A percentile compares a stretch with the other conserved stretches of the same genome.
These are phyloP conservation scores for Colletotrichum sp. DNA, from an alignment of 2,329 filamentous ascomycete species.

Conservation along the genomic window DNA sequence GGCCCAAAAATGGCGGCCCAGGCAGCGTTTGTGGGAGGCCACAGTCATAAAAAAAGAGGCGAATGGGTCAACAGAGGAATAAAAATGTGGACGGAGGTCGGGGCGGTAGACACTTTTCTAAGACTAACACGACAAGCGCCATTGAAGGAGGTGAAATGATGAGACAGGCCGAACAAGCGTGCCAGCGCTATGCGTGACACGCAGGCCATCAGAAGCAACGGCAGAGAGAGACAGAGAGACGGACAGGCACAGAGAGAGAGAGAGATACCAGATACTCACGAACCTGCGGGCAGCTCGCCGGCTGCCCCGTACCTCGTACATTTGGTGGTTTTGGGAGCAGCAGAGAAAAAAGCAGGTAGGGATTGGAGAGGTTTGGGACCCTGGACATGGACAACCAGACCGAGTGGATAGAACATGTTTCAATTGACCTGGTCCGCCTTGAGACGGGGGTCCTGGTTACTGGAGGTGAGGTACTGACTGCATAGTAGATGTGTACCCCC, in stretches of 20 bases:
- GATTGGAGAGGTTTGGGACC: slow-evolving; percentile 3
- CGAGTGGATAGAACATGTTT: slow-evolving; percentile 18
- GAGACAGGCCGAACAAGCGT: slow-evolving; percentile 1
- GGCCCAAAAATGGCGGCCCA: background rate
- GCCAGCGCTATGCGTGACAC: background rate
- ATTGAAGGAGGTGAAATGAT: background rate
- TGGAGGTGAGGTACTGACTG: background rate
- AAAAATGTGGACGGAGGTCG: background rate
- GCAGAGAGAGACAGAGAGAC: background rate
- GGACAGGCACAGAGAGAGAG: background rate
- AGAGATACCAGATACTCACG: background rate
- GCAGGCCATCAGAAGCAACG: background rate
- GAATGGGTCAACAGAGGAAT: background rate
- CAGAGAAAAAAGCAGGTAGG: background rate
- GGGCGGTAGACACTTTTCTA: slow-evolving; percentile 2
- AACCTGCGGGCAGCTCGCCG: background rate
- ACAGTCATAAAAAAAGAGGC: background rate
- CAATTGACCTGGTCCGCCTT: slow-evolving; percentile 11
- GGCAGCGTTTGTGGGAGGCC: background rate
- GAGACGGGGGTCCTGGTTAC: background rate
- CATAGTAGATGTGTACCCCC: background rate
- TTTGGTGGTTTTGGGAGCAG: background rate
- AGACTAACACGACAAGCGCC: slow-evolving; percentile 4
- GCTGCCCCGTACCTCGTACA: background rate
- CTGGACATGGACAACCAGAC: background rate